Evolutionary conservation across 495 filamentous ascomycete species (phyloP).

Genomic region (Aspergillus nanangensis): DNA sequence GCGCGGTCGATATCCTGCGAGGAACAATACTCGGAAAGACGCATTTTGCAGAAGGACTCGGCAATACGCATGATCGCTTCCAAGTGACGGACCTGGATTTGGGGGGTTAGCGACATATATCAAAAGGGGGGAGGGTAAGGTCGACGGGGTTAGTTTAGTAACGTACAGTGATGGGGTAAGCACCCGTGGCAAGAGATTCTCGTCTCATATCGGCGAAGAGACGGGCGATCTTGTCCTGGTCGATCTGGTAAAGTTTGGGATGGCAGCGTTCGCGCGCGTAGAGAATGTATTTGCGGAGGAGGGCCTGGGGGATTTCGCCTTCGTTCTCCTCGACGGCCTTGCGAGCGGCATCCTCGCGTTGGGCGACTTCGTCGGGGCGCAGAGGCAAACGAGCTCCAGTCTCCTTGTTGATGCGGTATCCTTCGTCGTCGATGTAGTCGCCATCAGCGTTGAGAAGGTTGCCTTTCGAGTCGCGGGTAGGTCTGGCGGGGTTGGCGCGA

Average conservation of each 20-base stretch:
- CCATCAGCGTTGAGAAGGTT: constrained; percentile 61
- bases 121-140: background rate
- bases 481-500: constrained; percentile 71
- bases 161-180: constrained; percentile 94
- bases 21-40: constrained; percentile 87
- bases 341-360: constrained; percentile 35
- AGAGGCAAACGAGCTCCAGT: constrained; percentile 30
- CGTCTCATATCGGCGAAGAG: constrained; percentile 95
- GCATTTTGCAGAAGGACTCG: constrained; percentile 94
- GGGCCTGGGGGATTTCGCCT: constrained; percentile 83
- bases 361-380: constrained; percentile 27
- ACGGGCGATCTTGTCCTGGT: constrained; percentile 92
- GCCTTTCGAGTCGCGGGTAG: constrained; percentile 49
- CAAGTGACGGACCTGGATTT: constrained; percentile 79
- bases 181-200: constrained; percentile 86
- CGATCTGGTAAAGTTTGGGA: constrained; percentile 96
- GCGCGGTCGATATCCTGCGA: constrained; percentile 90
- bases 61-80: constrained; percentile 95
- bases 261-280: constrained; percentile 87
- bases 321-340: constrained; percentile 56
- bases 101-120: constrained; percentile 4
- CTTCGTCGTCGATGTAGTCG: constrained; percentile 42
- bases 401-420: constrained; percentile 36
- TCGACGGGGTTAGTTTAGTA: background rate
- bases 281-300: constrained; percentile 94